These are phyloP conservation scores for Lasiodiplodia sp. DNA, from an alignment of 2,329 filamentous ascomycete genomes.

Conservation along the genomic window DNA sequence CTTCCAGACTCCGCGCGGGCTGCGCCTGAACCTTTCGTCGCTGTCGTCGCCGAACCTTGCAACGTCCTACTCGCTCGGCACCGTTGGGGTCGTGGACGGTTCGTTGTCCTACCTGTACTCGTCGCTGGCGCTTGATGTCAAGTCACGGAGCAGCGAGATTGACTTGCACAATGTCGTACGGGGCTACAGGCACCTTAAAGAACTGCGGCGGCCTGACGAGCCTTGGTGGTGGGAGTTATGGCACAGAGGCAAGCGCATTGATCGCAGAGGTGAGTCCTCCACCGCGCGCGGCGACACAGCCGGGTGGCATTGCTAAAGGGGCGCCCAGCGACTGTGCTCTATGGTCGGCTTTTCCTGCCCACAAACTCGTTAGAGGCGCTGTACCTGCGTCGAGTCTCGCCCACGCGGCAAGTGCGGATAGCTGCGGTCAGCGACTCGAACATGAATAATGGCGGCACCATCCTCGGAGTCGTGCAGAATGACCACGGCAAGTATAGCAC, in stretches of 20 bases:
- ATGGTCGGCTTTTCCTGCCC: conserved; percentile 82
- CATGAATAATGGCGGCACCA: conserved; percentile 77
- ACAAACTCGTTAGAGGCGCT: conserved; percentile 86
- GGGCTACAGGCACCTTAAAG: conserved; percentile 81
- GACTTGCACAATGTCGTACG: conserved; percentile 79
- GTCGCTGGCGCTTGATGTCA: conserved; percentile 74
- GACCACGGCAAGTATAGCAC: conserved; percentile 87
- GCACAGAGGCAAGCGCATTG: conserved; percentile 58
- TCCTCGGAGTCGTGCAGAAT: conserved; percentile 77
- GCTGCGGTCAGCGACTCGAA: conserved; percentile 77
- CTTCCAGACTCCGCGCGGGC: conserved; percentile 83
- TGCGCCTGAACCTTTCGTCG: conserved; percentile 87
- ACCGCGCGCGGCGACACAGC: conserved; percentile 24
- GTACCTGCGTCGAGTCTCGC: conserved; percentile 78
- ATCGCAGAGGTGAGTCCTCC: conserved; percentile 53
- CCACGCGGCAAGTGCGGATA: conserved; percentile 79
- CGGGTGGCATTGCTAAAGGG: conserved; percentile 35
- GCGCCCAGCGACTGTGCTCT: conserved; percentile 67
- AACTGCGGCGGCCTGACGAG: conserved; percentile 63
- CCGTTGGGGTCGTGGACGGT: conserved; percentile 89
- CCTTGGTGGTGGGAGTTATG: conserved; percentile 62
- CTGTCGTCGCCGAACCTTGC: conserved; percentile 93
- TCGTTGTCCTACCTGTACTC: conserved; percentile 98
- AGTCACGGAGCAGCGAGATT: conserved; percentile 75
- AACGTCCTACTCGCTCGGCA: conserved; percentile 90